Conservation (phyloP, 148 eudicot species). For the Camellia lanceoleosa region DNA sequence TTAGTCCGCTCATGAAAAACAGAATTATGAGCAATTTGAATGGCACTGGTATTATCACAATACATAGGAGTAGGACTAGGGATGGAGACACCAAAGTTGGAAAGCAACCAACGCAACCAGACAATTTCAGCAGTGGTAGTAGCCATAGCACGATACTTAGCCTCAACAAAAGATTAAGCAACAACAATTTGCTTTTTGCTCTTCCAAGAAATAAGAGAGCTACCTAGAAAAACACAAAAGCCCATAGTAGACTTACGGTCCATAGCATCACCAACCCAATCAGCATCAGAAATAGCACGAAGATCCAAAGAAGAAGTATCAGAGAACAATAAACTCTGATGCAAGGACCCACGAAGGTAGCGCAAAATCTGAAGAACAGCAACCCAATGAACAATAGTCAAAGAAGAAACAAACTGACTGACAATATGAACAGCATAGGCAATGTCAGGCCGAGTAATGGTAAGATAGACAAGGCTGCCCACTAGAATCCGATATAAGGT, state of each 20-base stretch:
- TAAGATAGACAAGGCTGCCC: no score
- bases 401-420: background rate
- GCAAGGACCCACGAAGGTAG: background rate
- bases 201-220: background rate
- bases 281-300: no score
- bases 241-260: no score
- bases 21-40: background rate
- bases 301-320: no score
- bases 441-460: background rate
- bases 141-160: background rate
- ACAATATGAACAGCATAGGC: background rate
- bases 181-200: background rate
- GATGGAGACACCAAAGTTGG: background rate
- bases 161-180: background rate
- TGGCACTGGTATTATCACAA: background rate
- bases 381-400: background rate
- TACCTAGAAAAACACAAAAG: background rate
- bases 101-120: background rate
- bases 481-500: no score
- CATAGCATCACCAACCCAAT: no score
- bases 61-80: background rate
- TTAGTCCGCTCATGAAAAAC: no score
- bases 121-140: background rate
- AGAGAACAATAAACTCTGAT: background rate
- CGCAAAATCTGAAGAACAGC: background rate